Evolutionary conservation across 2,329 filamentous ascomycete species (phyloP).

Genomic region (Cladorrhinum sp.): DNA sequence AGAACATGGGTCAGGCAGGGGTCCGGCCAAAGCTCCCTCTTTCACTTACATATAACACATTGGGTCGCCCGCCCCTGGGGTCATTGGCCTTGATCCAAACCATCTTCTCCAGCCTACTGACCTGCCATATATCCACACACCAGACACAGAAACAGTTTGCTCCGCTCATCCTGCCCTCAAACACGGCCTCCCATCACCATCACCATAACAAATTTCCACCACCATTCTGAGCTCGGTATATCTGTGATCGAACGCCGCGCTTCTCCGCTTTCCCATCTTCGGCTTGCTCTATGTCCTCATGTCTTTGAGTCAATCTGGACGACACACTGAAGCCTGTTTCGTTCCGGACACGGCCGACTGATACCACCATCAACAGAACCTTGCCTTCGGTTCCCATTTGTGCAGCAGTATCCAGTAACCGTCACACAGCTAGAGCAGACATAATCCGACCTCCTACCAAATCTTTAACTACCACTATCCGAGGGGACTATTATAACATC

Average conservation of each 20-base stretch:
- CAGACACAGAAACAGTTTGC: conserved; percentile 17
- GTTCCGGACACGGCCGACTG: conserved; percentile 37
- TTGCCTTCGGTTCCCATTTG: conserved; percentile 15
- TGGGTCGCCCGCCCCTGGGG: conserved; percentile 16
- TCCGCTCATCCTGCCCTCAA: conserved; percentile 20
- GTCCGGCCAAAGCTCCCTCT: background rate
- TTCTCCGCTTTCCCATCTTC: conserved; percentile 5
- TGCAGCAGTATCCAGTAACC: conserved; percentile 15
- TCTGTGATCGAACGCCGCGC: conserved; percentile 13
- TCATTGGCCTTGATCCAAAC: conserved; percentile 14
- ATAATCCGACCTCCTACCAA: conserved; percentile 3
- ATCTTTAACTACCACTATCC: conserved; percentile 1
- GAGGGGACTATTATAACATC: conserved; percentile 7
- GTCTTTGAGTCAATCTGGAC: conserved; percentile 31
- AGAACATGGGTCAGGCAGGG: background rate
- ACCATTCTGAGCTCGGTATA: conserved; percentile 15
- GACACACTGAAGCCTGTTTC: conserved; percentile 28
- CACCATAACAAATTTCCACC: conserved; percentile 2
- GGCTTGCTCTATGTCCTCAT: conserved; percentile 30
- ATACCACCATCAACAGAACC: conserved; percentile 22
- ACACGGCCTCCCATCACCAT: conserved; percentile 18
- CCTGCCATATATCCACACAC: conserved; percentile 4
- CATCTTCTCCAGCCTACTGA: conserved; percentile 10
- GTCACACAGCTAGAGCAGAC: conserved; percentile 7
- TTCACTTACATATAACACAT: conserved; percentile 15